phyloP scores from a whole-genome alignment of 148 eudicot genomes.

The Diospyros kaki region DNA sequence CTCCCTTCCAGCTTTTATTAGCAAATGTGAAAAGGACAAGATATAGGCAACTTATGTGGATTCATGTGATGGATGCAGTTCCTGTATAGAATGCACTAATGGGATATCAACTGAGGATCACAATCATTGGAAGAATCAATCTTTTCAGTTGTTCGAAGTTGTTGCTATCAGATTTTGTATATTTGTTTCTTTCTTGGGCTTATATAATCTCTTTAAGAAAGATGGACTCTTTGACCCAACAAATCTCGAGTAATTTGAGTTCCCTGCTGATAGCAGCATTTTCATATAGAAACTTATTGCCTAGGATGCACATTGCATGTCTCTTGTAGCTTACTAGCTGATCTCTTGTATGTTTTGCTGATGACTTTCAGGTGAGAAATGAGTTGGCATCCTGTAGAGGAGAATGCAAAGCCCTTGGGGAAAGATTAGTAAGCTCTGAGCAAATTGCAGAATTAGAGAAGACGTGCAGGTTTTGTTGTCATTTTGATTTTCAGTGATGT shows the following conservation, averaged over 20 bases:
- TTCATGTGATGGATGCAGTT: too few relatives aligned
- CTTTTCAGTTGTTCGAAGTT: not conserved
- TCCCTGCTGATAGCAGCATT: not conserved
- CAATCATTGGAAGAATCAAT: too few relatives aligned
- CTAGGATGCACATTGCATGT: not conserved
- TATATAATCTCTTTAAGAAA: too few relatives aligned
- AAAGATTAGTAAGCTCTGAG: constrained; percentile 44
- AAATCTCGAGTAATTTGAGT: not conserved
- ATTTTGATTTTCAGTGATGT: not conserved
- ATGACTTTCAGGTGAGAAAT: constrained; percentile 38
- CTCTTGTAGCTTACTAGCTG: not conserved
- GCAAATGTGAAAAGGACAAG: too few relatives aligned
- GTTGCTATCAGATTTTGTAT: not conserved
- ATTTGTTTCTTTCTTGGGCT: not conserved
- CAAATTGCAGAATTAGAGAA: constrained; percentile 41
- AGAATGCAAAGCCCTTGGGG: constrained; percentile 44
- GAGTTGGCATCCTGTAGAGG: constrained; percentile 46
- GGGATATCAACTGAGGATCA: too few relatives aligned
- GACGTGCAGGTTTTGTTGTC: constrained; percentile 38
- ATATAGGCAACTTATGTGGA: too few relatives aligned
- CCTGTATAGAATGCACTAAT: too few relatives aligned
- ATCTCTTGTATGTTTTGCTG: not conserved
- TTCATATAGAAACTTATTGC: not conserved
- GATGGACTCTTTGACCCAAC: not conserved
- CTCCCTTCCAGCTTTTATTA: too few relatives aligned